These are phyloP conservation scores for Elongisporangium prolatum DNA, from an alignment of 352 stramenopile genomes.

Conservation along the genomic window DNA sequence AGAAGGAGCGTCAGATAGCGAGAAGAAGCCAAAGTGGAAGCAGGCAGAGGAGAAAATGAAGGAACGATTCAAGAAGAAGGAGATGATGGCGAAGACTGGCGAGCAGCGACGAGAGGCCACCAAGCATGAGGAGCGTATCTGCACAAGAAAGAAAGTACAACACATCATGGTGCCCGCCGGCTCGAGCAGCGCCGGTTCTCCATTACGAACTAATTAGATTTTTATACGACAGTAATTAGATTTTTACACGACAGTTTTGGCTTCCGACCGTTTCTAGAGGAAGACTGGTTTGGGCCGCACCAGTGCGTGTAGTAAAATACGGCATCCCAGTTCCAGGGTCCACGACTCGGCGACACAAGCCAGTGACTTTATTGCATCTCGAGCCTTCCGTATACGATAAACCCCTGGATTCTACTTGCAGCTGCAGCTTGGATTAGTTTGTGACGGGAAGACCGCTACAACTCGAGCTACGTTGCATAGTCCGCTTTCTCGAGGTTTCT, in stretches of 20 bases:
- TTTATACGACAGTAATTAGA: background rate
- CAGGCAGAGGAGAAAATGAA: conserved; percentile 62
- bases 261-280: conserved; percentile 10
- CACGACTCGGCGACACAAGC: conserved; percentile 36
- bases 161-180: conserved; percentile 55
- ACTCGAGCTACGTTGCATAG: conserved; percentile 18
- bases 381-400: conserved; percentile 52
- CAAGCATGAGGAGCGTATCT: conserved; percentile 81
- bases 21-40: conserved; percentile 64
- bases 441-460: conserved; percentile 9
- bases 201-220: background rate
- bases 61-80: conserved; percentile 84
- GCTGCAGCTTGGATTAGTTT: conserved; percentile 23
- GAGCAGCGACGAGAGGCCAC: conserved; percentile 67
- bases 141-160: conserved; percentile 72
- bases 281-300: conserved; percentile 43
- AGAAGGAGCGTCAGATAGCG: conserved; percentile 23
- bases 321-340: conserved; percentile 36
- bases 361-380: conserved; percentile 24
- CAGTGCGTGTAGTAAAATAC: conserved; percentile 59
- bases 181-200: conserved; percentile 29
- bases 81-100: conserved; percentile 66
- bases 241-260: background rate
- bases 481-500: conserved; percentile 7
- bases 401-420: conserved; percentile 38